Percentiles rank a stretch among this genome's conserved stretches.
These are phyloP conservation scores for Brettanomyces anomalus DNA, from an alignment of 805 yeast genomes.

Conservation along the genomic window DNA sequence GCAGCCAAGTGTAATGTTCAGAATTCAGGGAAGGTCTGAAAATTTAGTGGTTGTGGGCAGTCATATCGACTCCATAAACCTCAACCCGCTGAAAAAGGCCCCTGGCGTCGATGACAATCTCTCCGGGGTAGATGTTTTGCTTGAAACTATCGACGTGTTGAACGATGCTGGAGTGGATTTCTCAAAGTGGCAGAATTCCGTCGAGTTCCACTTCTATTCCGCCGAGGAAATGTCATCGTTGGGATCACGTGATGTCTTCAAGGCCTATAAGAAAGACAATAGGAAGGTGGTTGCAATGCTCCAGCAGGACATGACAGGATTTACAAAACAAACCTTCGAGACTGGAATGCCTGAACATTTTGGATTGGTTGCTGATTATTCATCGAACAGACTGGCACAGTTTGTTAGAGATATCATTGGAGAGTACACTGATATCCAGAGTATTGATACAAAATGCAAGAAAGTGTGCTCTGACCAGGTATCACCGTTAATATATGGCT, in stretches of 20 bases:
- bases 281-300: slow-evolving; percentile 68
- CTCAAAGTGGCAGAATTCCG: slow-evolving; percentile 39
- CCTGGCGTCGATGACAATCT: slow-evolving; percentile 98
- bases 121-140: slow-evolving; percentile 70
- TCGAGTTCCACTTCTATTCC: slow-evolving; percentile 90
- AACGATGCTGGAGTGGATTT: neutral
- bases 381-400: slow-evolving; percentile 42
- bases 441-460: slow-evolving; percentile 72
- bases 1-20: slow-evolving; percentile 68
- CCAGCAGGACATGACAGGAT: slow-evolving; percentile 95
- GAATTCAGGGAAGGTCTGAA: slow-evolving; percentile 32
- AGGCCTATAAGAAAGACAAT: slow-evolving; percentile 36
- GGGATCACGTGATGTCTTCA: slow-evolving; percentile 77
- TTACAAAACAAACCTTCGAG: slow-evolving; percentile 40
- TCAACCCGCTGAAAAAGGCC: slow-evolving; percentile 51
- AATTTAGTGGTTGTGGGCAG: slow-evolving; percentile 69
- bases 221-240: slow-evolving; percentile 92
- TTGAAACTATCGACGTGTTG: slow-evolving; percentile 44
- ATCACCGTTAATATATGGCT: slow-evolving; percentile 74
- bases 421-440: slow-evolving; percentile 58
- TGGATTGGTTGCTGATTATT: slow-evolving; percentile 75
- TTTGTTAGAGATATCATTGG: slow-evolving; percentile 56
- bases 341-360: slow-evolving; percentile 51
- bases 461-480: slow-evolving; percentile 94
- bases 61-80: slow-evolving; percentile 79